These are phyloP conservation scores for Phytophthora pini DNA, from an alignment of 352 stramenopile genomes.

Conservation along the genomic window DNA sequence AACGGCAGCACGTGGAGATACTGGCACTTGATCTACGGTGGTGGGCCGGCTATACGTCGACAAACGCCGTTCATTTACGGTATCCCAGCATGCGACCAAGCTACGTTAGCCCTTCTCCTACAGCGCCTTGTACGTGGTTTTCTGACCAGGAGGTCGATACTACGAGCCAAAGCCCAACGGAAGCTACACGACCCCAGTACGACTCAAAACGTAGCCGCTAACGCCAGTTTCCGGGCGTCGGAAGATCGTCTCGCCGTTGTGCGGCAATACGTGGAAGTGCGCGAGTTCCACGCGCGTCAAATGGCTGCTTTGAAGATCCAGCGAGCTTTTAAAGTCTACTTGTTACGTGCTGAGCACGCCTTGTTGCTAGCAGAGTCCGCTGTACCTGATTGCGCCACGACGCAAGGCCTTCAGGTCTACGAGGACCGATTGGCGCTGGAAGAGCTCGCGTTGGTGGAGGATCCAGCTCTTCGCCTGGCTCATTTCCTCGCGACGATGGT, in stretches of 20 bases:
- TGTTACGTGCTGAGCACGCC: conserved; percentile 56
- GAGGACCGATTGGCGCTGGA: conserved; percentile 69
- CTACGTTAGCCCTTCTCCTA: conserved; percentile 40
- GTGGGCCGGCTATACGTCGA: conserved; percentile 53
- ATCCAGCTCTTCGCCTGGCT: conserved; percentile 47
- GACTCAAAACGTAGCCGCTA: conserved; percentile 22
- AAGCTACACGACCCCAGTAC: conserved; percentile 38
- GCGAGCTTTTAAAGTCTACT: conserved; percentile 49
- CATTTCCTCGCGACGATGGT: conserved; percentile 73
- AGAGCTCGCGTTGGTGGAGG: conserved; percentile 60
- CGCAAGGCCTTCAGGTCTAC: conserved; percentile 52
- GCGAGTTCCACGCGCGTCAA: conserved; percentile 65
- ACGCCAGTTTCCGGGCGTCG: conserved; percentile 28
- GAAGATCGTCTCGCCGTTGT: conserved; percentile 51
- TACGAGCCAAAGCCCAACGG: conserved; percentile 14
- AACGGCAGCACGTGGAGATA: conserved; percentile 65
- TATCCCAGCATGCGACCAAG: conserved; percentile 37
- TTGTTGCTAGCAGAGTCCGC: conserved; percentile 64
- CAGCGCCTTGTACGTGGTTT: conserved; percentile 66
- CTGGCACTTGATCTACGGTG: conserved; percentile 53
- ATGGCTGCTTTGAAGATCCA: conserved; percentile 65
- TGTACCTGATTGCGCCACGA: conserved; percentile 46
- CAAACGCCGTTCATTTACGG: conserved; percentile 56
- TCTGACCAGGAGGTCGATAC: conserved; percentile 40
- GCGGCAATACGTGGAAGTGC: conserved; percentile 59